A percentile compares a stretch with the other conserved stretches of the same genome.
phyloP scores from a whole-genome alignment of 2,329 filamentous ascomycete species.

The Monosporascus ibericus region DNA sequence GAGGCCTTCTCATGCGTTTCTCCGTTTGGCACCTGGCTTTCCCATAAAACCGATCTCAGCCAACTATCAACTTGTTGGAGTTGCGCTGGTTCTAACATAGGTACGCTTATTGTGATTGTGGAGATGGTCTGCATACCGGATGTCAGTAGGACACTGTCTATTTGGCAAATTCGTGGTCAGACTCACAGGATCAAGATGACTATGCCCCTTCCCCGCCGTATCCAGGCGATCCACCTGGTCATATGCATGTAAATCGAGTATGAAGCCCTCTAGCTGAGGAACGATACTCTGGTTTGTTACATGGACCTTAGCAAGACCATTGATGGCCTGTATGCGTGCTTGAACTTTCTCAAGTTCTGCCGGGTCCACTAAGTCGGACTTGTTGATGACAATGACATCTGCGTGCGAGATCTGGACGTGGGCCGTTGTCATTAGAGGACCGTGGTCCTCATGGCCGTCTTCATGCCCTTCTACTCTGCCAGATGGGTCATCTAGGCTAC shows the following conservation, averaged over 20 bases:
- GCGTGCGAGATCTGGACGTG: slow-evolving; percentile 96
- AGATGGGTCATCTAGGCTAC: slow-evolving; percentile 68
- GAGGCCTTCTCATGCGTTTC: slow-evolving; percentile 24
- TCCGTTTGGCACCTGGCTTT: slow-evolving; percentile 52
- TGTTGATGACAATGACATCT: slow-evolving; percentile 92
- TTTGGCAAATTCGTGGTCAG: background rate
- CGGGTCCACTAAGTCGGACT: slow-evolving; percentile 72
- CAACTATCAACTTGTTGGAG: slow-evolving; percentile 68
- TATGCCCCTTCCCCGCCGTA: slow-evolving; percentile 71
- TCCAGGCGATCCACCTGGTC: slow-evolving; percentile 72
- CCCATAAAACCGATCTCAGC: slow-evolving; percentile 82
- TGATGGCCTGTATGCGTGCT: slow-evolving; percentile 74
- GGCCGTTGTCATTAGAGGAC: slow-evolving; percentile 78
- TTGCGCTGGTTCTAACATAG: slow-evolving; percentile 49
- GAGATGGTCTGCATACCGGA: slow-evolving; percentile 61
- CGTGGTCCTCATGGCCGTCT: slow-evolving; percentile 43
- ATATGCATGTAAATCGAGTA: slow-evolving; percentile 90
- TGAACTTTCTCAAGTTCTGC: slow-evolving; percentile 64
- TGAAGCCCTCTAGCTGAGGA: slow-evolving; percentile 73
- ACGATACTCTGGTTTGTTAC: slow-evolving; percentile 75
- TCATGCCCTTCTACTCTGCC: slow-evolving; percentile 47
- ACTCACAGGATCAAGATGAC: slow-evolving; percentile 79
- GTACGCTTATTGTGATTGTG: slow-evolving; percentile 68
- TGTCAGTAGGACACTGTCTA: slow-evolving; percentile 9
- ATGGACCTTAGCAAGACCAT: slow-evolving; percentile 79